phyloP scores from a whole-genome alignment of 805 yeast genomes.

The Suhomyces xylopsoci region DNA sequence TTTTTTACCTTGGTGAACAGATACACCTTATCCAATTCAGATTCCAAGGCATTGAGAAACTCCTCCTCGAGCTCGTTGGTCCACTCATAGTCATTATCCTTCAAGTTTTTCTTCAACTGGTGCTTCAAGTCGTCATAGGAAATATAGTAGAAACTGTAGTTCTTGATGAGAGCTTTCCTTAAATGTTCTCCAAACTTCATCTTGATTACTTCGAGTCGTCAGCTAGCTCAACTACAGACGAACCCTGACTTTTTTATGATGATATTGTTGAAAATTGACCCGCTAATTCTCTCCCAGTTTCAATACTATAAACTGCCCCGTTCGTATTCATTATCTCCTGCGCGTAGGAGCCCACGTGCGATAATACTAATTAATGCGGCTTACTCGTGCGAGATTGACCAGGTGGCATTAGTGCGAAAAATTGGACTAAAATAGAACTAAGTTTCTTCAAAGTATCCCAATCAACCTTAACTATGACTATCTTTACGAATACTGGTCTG shows the following conservation, averaged over 20 bases:
- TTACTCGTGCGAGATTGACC: not conserved
- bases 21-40: constrained; percentile 88
- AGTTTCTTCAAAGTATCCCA: not conserved
- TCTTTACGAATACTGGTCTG: not conserved
- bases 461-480: not conserved
- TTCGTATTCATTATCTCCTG: not conserved
- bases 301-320: not conserved
- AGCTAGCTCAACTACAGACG: not conserved
- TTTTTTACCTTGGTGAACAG: constrained; percentile 86
- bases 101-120: constrained; percentile 67
- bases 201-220: not conserved
- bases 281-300: not conserved
- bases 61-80: constrained; percentile 74
- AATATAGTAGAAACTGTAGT: constrained; percentile 86
- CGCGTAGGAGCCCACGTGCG: not conserved
- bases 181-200: constrained; percentile 98
- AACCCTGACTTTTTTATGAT: not conserved
- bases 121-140: constrained; percentile 88
- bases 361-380: not conserved
- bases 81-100: constrained; percentile 62
- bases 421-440: not conserved
- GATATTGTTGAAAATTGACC: not conserved
- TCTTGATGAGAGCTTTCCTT: constrained; percentile 83
- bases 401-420: not conserved
- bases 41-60: constrained; percentile 71